Base-by-base conservation (phyloP, 441 rosid species). In the Pelargonium citronellum region DNA sequence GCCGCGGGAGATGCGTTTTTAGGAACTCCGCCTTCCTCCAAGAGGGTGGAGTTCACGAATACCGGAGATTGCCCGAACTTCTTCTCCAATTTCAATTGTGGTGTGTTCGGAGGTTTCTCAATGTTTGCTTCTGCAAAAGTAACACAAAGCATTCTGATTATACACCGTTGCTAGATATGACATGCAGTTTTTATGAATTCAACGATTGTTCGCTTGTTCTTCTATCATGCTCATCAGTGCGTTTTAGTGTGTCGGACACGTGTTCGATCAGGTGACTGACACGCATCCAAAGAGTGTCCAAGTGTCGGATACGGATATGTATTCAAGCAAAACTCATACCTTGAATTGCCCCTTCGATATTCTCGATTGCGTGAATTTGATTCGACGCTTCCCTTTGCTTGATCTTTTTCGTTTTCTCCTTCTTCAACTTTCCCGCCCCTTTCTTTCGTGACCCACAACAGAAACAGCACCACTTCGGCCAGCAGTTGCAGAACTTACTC, bases 31-130 rank as follows among this genome's bases (percentile, higher is more conserved):
- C 99, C 99, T 0, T 83, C 82, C 74, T 89, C 93, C 91, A 89
- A 71, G 16, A 88, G 82, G 3, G 93, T 83, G 24, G 99, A 83
- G 3, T 92, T 87, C 71, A 89, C 83, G 71, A 95, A 92, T 70
- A 95, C 93, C 2, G 95, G 87, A 1, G 96, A 91, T 73, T 91
- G 97, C 24, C 99, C 99, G 67, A 92, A 95, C 78, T 86, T 91
- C 74, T 92, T 91, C 89, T 92, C 99, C 27, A 95, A 84, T 76
- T 92, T 95, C 70, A 76, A 67, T 76, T 73, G 91, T 73, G 90
- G 70, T 63, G 84, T 84, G 62, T 68, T 72, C 12, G 87, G 69
- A 13, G 92, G 78, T 75, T 87, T 92, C 57, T 82, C 91, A 66
- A 80, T 85, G 67, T 84, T 87, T 69, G 80, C 70, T 75, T 83